Percentiles rank a stretch among this genome's conserved stretches.
These are phyloP conservation scores for Blastobotrys ciferrii DNA, from an alignment of 1,139 yeast genomes.

Conservation along the genomic window DNA sequence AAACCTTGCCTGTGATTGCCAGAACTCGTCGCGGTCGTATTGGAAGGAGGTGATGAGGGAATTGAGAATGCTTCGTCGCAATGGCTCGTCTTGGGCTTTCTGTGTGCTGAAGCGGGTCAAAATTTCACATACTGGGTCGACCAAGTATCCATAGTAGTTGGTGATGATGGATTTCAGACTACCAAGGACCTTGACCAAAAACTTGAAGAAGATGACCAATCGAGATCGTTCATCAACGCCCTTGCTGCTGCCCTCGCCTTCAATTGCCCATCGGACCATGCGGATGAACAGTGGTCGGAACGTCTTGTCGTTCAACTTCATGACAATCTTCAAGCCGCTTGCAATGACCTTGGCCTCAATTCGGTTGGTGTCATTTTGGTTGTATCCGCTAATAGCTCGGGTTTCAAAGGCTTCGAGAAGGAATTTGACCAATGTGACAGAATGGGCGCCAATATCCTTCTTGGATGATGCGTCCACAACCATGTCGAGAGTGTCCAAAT, in stretches of 20 bases:
- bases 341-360: constrained; percentile 74
- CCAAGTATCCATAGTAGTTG: constrained; percentile 76
- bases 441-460: constrained; percentile 67
- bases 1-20: constrained; percentile 87
- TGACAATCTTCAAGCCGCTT: constrained; percentile 72
- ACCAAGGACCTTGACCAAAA: constrained; percentile 81
- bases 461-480: constrained; percentile 68
- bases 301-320: constrained; percentile 89
- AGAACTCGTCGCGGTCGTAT: constrained; percentile 88
- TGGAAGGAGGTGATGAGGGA: constrained; percentile 78
- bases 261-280: constrained; percentile 90
- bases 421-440: constrained; percentile 70
- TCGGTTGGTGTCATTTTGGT: constrained; percentile 72
- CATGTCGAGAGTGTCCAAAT: constrained; percentile 61
- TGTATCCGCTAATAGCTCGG: constrained; percentile 50
- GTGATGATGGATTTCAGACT: constrained; percentile 84
- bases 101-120: constrained; percentile 36
- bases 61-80: constrained; percentile 67
- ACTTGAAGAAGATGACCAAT: constrained; percentile 70
- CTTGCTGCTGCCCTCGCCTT: constrained; percentile 67
- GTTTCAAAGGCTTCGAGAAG: constrained; percentile 66
- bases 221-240: constrained; percentile 25
- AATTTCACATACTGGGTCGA: constrained; percentile 65
- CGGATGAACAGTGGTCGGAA: constrained; percentile 90
- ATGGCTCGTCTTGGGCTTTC: constrained; percentile 42